A percentile compares a stretch with the other conserved stretches of the same genome.
Evolutionary conservation across 2,329 filamentous ascomycete genomes (phyloP).

Genomic region (Exserohilum rostratum): DNA sequence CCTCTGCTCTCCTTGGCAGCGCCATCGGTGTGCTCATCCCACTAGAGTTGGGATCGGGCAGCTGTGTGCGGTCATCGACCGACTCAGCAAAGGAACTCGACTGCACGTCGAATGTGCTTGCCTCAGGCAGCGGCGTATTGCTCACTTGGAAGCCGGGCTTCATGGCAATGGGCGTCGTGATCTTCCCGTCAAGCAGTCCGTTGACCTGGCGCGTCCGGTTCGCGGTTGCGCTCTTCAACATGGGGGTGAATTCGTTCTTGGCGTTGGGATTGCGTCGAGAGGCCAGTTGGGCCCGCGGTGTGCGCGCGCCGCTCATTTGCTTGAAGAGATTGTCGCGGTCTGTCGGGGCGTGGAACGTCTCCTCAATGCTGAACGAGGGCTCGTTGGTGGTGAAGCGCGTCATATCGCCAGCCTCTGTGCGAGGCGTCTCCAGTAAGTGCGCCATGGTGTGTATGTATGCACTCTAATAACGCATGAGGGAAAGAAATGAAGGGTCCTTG

Average conservation of each 20-base stretch:
- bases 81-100: constrained; percentile 61
- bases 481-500: constrained; percentile 27
- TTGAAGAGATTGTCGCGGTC: constrained; percentile 74
- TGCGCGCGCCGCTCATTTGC: constrained; percentile 70
- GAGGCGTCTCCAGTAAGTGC: constrained; percentile 77
- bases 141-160: constrained; percentile 68
- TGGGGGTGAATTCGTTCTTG: constrained; percentile 85
- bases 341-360: constrained; percentile 81
- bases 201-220: constrained; percentile 59
- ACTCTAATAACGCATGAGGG: constrained; percentile 37
- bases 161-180: constrained; percentile 69
- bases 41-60: constrained; percentile 81
- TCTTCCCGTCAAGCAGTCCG: constrained; percentile 45
- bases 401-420: constrained; percentile 81
- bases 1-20: constrained; percentile 68
- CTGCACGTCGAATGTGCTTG: constrained; percentile 62
- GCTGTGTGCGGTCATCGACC: constrained; percentile 68
- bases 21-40: constrained; percentile 79
- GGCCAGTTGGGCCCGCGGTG: constrained; percentile 76
- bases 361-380: constrained; percentile 84
- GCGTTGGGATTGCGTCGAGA: constrained; percentile 58
- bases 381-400: constrained; percentile 71
- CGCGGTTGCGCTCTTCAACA: constrained; percentile 83
- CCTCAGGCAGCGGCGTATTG: constrained; percentile 77
- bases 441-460: constrained; percentile 48